These are phyloP conservation scores for Cyclotella distinguenda DNA, from an alignment of 108 stramenopile species.

Conservation along the genomic window DNA sequence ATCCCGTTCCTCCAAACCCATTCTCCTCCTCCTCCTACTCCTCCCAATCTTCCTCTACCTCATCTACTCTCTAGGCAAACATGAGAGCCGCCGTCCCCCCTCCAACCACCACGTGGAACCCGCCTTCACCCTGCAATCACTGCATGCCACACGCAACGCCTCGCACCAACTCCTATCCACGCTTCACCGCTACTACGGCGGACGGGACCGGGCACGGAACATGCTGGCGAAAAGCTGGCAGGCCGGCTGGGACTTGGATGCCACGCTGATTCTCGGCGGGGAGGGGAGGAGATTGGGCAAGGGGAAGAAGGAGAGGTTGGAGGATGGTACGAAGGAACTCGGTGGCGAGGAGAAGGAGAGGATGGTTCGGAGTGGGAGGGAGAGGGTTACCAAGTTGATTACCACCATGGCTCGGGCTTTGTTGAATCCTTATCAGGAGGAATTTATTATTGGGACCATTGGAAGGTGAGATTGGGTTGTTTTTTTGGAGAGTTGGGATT, in stretches of 20 bases:
- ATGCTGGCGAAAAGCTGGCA: slow-evolving; percentile 41
- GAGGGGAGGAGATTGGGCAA: neutral
- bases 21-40: neutral
- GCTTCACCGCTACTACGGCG: slow-evolving; percentile 47
- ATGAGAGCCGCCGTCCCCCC: neutral
- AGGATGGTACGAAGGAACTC: neutral
- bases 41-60: neutral
- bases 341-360: slow-evolving; percentile 12
- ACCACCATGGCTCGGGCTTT: slow-evolving; percentile 53
- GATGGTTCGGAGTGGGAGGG: slow-evolving; percentile 2
- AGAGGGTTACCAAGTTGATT: slow-evolving; percentile 38
- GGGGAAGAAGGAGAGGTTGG: neutral
- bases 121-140: slow-evolving; percentile 10
- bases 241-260: slow-evolving; percentile 36
- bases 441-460: slow-evolving; percentile 50
- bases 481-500: no score
- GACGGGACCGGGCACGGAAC: slow-evolving; percentile 14
- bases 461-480: slow-evolving; percentile 37
- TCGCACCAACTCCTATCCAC: slow-evolving; percentile 21
- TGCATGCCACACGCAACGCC: slow-evolving; percentile 18
- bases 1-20: slow-evolving; percentile 6
- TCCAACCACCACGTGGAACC: neutral
- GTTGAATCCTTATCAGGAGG: slow-evolving; percentile 36
- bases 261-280: slow-evolving; percentile 1
- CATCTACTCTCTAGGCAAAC: slow-evolving; percentile 4